Evolutionary conservation across 495 filamentous ascomycete species (phyloP).

Genomic region (Aspergillus homomorphus): DNA sequence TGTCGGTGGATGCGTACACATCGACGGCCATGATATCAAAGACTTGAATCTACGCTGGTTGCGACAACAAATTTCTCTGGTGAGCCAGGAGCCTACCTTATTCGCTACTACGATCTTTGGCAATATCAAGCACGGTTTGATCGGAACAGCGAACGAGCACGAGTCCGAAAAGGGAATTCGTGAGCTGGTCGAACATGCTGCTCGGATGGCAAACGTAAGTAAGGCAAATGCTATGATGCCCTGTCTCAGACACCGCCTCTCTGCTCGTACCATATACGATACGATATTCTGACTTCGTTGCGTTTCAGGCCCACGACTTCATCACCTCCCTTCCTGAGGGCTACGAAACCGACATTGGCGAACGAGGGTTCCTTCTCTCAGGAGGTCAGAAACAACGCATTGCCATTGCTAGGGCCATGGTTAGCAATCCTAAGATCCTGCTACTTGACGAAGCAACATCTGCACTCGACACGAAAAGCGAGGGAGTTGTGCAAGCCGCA

Average conservation of each 20-base stretch:
- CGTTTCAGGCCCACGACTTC: too few relatives aligned
- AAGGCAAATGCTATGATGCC: too few relatives aligned
- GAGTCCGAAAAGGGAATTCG: constrained; percentile 47
- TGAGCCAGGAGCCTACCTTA: constrained; percentile 68
- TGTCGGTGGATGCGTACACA: constrained; percentile 42
- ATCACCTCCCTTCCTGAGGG: constrained; percentile 22
- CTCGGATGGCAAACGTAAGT: too few relatives aligned
- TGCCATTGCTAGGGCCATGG: constrained; percentile 71
- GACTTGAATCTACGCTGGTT: constrained; percentile 59
- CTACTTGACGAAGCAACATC: constrained; percentile 56
- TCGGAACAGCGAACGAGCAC: constrained; percentile 57
- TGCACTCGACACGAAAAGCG: constrained; percentile 48
- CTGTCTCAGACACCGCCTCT: too few relatives aligned
- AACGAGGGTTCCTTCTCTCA: constrained; percentile 33
- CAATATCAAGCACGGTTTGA: constrained; percentile 62
- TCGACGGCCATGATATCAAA: constrained; percentile 46
- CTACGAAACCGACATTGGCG: constrained; percentile 38
- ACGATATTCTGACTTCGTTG: too few relatives aligned
- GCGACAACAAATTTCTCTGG: constrained; percentile 61
- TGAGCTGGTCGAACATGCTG: constrained; percentile 28
- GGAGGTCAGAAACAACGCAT: constrained; percentile 58
- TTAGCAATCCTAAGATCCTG: constrained; percentile 79
- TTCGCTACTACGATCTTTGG: constrained; percentile 66
- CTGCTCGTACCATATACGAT: too few relatives aligned
- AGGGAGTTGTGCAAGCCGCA: constrained; percentile 48